phyloP scores from a whole-genome alignment of 2,329 filamentous ascomycete species.

The Trichoderma afroharzianum region DNA sequence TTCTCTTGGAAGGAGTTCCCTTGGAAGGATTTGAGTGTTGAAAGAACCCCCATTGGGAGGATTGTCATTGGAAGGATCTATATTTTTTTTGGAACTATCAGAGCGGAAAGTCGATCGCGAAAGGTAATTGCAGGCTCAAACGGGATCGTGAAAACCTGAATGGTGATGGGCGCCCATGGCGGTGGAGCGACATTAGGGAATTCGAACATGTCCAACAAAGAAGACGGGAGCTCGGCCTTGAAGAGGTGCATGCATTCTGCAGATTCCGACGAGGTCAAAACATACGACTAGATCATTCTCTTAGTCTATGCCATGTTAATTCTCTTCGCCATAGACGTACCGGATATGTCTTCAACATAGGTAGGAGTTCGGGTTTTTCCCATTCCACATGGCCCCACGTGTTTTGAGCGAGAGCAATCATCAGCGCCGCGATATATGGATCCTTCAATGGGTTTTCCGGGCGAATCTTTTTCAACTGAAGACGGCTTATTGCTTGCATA shows the following conservation, averaged over 20 bases:
- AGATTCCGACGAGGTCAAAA: not conserved
- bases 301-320: not conserved
- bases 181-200: not conserved
- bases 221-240: not conserved
- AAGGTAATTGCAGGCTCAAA: not conserved
- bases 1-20: no score
- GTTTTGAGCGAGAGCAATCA: not conserved
- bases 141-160: not conserved
- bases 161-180: not conserved
- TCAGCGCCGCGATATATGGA: not conserved
- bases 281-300: not conserved
- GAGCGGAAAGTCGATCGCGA: conserved; percentile 4
- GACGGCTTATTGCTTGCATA: not conserved
- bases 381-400: not conserved
- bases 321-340: not conserved
- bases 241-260: conserved; percentile 7
- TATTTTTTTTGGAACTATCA: not conserved
- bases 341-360: not conserved
- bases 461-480: not conserved
- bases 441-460: not conserved
- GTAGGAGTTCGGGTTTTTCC: not conserved
- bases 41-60: no score
- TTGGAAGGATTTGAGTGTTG: no score
- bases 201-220: conserved; percentile 1
- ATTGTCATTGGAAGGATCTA: not conserved